Evolutionary conservation across 1,139 yeast genomes (phyloP).

Genomic region (Scheffersomyces segobiensis): DNA sequence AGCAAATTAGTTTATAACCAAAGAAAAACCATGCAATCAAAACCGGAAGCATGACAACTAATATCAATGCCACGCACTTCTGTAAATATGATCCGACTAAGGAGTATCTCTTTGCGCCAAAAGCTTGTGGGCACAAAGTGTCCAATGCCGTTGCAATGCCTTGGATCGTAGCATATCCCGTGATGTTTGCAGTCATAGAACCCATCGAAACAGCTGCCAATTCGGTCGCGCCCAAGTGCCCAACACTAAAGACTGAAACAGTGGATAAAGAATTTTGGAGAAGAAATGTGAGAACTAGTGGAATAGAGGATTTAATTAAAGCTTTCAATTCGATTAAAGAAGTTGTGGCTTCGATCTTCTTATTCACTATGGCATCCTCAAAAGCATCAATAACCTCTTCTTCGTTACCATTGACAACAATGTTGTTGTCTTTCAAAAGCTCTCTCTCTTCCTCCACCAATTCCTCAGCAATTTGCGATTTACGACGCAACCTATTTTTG

Average conservation of each 20-base stretch:
- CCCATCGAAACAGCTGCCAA: constrained; percentile 64
- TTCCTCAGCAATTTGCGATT: constrained; percentile 28
- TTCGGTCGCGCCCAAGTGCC: constrained; percentile 59
- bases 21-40: constrained; percentile 50
- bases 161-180: constrained; percentile 59
- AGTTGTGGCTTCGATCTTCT: constrained; percentile 28
- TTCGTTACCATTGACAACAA: constrained; percentile 23
- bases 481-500: constrained; percentile 14
- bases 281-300: constrained; percentile 54
- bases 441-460: constrained; percentile 38
- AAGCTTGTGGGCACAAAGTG: constrained; percentile 74
- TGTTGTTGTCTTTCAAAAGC: constrained; percentile 31
- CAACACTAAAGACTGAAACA: constrained; percentile 59
- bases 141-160: constrained; percentile 80
- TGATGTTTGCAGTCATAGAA: constrained; percentile 61
- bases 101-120: constrained; percentile 54
- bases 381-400: constrained; percentile 32
- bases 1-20: constrained; percentile 38
- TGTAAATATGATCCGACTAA: constrained; percentile 56
- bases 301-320: constrained; percentile 46
- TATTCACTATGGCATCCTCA: constrained; percentile 35
- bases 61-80: constrained; percentile 54
- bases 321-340: constrained; percentile 38
- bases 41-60: constrained; percentile 50
- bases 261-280: constrained; percentile 58